phyloP scores from a whole-genome alignment of 495 filamentous ascomycete species.

The Haplographium delicatum region DNA sequence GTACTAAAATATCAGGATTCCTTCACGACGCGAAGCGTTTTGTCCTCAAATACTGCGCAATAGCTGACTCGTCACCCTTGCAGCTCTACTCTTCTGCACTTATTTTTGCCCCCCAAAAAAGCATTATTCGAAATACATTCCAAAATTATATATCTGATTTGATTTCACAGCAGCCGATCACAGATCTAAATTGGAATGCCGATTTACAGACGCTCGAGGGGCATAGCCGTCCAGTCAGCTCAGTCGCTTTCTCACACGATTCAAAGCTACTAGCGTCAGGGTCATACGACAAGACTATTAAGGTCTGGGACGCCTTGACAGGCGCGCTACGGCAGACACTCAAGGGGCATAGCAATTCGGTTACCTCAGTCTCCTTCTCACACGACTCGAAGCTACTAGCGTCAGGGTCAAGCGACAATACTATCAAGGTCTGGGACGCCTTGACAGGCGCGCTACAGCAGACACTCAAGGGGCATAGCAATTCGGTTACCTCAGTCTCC shows the following conservation, averaged over 20 bases:
- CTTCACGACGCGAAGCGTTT: neutral
- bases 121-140: neutral
- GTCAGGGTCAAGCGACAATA: neutral
- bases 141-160: neutral
- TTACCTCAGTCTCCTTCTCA: neutral
- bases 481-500: neutral
- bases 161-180: neutral
- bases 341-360: neutral
- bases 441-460: neutral
- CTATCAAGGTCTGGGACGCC: neutral
- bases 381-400: neutral
- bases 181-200: neutral
- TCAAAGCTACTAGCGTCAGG: neutral
- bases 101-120: neutral
- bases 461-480: neutral
- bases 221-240: neutral
- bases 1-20: neutral
- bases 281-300: neutral
- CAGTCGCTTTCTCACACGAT: neutral
- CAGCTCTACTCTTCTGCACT: neutral
- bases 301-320: neutral
- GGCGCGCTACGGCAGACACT: neutral
- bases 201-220: neutral
- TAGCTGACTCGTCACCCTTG: neutral
- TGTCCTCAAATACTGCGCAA: neutral